phyloP scores from a whole-genome alignment of 2,329 filamentous ascomycete genomes.

The Penicillium frequentans region DNA sequence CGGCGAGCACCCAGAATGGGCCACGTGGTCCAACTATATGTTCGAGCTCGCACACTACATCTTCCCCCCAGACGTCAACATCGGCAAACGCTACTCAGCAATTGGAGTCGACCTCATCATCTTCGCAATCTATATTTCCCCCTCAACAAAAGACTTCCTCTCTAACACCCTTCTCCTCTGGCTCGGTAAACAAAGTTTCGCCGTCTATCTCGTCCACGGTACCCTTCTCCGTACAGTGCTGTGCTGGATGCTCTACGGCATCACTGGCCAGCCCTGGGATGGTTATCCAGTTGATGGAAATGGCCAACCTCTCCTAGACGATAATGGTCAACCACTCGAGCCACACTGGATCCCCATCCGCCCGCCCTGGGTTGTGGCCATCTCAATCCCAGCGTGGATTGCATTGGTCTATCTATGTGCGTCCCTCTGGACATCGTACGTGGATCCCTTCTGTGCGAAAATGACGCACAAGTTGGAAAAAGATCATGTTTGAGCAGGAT shows the following conservation, averaged over 20 bases:
- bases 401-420: constrained; percentile 48
- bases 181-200: constrained; percentile 56
- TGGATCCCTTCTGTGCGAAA: constrained; percentile 51
- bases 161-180: constrained; percentile 53
- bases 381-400: constrained; percentile 49
- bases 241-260: constrained; percentile 55
- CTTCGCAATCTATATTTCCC: constrained; percentile 53
- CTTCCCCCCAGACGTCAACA: constrained; percentile 47
- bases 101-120: constrained; percentile 52
- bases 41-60: constrained; percentile 44
- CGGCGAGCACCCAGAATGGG: constrained; percentile 52
- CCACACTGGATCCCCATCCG: constrained; percentile 40
- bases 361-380: constrained; percentile 37
- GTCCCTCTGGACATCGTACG: constrained; percentile 52
- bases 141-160: constrained; percentile 49
- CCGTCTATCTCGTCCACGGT: constrained; percentile 57
- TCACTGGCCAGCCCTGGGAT: constrained; percentile 47
- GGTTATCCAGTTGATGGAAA: constrained; percentile 10
- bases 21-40: constrained; percentile 50
- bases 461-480: constrained; percentile 50
- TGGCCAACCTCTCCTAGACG: constrained; percentile 15
- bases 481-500: constrained; percentile 46
- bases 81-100: constrained; percentile 49
- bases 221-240: constrained; percentile 54
- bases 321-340: constrained; percentile 8